Percentiles rank a stretch among this genome's conserved stretches.
These are phyloP conservation scores for Calonectria hongkongensis DNA, from an alignment of 2,329 filamentous ascomycete genomes.

Conservation along the genomic window DNA sequence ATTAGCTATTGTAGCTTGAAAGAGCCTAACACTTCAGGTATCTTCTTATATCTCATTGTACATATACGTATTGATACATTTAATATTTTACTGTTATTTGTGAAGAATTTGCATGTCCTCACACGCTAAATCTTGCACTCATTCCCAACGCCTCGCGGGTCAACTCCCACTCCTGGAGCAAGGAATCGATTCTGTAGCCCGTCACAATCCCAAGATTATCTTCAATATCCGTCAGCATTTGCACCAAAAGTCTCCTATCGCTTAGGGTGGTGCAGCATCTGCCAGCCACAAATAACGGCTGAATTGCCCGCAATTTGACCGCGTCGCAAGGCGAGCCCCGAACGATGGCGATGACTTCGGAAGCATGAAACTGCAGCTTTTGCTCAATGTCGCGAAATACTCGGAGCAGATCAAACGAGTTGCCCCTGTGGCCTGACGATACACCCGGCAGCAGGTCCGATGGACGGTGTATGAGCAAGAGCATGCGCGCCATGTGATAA, in stretches of 20 bases:
- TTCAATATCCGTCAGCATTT: slow-evolving; percentile 1
- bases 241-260: neutral
- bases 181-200: neutral
- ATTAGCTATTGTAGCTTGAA: too few species aligned
- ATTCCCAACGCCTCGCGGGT: neutral
- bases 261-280: neutral
- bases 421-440: neutral
- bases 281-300: neutral
- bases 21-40: too few species aligned
- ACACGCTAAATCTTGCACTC: too few species aligned
- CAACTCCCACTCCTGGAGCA: neutral
- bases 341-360: neutral
- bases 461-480: neutral
- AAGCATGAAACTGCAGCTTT: neutral
- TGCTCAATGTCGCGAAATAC: neutral
- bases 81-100: too few species aligned
- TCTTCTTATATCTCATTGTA: too few species aligned
- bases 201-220: neutral
- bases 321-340: neutral
- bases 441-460: neutral
- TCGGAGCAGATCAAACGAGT: neutral
- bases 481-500: slow-evolving; percentile 10
- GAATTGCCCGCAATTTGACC: neutral
- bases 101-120: too few species aligned
- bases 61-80: too few species aligned